Evolutionary conservation across 2,329 filamentous ascomycete genomes (phyloP).

Genomic region (Neonectria magnoliae): DNA sequence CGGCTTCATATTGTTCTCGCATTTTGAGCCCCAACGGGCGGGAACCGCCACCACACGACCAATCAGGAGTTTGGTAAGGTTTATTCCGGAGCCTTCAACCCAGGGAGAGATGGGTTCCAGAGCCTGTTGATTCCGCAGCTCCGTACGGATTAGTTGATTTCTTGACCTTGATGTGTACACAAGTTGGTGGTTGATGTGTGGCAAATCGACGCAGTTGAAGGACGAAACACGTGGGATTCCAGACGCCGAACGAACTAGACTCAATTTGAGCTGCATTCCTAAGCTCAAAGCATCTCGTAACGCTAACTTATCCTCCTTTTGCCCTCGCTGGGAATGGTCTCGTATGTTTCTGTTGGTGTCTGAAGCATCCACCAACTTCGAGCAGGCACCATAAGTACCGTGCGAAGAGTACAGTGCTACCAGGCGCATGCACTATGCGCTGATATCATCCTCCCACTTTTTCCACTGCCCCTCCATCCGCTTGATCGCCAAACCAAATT

Average conservation of each 20-base stretch:
- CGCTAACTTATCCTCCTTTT: not conserved
- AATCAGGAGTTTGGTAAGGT: not conserved
- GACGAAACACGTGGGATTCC: not conserved
- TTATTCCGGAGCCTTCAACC: not conserved
- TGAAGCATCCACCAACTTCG: conserved; percentile 31
- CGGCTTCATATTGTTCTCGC: conserved; percentile 2
- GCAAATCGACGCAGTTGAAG: not conserved
- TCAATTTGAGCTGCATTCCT: not conserved
- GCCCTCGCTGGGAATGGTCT: not conserved
- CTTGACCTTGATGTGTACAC: not conserved
- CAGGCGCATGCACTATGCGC: conserved; percentile 40
- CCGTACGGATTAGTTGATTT: not conserved
- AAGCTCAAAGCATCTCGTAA: not conserved
- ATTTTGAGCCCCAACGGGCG: not conserved
- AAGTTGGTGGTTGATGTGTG: not conserved
- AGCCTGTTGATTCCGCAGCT: not conserved
- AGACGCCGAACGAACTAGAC: not conserved
- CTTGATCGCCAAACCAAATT: conserved; percentile 24
- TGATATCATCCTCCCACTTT: conserved; percentile 42
- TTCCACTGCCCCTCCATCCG: conserved; percentile 42
- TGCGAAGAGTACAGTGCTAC: conserved; percentile 19
- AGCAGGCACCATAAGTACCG: conserved; percentile 28
- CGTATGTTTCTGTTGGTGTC: not conserved
- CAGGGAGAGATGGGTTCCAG: not conserved
- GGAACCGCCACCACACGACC: not conserved